Conservation (phyloP, 2,329 filamentous ascomycete species). For the Hymenoscyphus fructigenus region DNA sequence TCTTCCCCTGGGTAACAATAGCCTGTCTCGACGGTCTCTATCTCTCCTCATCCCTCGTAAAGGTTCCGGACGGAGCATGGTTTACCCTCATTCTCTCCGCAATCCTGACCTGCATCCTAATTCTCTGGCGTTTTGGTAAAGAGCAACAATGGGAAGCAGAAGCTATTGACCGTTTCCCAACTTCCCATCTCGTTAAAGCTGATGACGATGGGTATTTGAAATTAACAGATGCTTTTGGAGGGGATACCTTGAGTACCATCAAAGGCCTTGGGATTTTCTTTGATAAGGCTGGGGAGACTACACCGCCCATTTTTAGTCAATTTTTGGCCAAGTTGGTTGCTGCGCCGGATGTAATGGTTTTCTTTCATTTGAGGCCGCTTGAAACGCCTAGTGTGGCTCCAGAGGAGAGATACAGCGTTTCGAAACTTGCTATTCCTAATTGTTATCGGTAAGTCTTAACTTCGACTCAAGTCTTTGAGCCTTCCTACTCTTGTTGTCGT, state of each 20-base stretch:
- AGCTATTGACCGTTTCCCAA: constrained; percentile 56
- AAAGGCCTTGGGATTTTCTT: constrained; percentile 71
- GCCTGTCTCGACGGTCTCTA: constrained; percentile 66
- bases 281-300: constrained; percentile 68
- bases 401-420: constrained; percentile 47
- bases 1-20: constrained; percentile 61
- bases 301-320: constrained; percentile 66
- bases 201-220: constrained; percentile 39
- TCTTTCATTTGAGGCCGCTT: constrained; percentile 69
- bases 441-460: constrained; percentile 52
- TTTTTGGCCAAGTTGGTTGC: constrained; percentile 72
- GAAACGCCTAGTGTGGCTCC: constrained; percentile 54
- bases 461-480: no score
- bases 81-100: constrained; percentile 67
- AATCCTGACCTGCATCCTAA: constrained; percentile 61
- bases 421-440: constrained; percentile 48
- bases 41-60: constrained; percentile 66
- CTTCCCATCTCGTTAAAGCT: constrained; percentile 44
- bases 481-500: no score
- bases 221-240: constrained; percentile 42
- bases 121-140: constrained; percentile 77
- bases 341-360: constrained; percentile 64
- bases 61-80: constrained; percentile 75
- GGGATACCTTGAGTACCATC: constrained; percentile 44
- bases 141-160: constrained; percentile 75